These are phyloP conservation scores for Drechmeria coniospora DNA, from an alignment of 2,329 filamentous ascomycete species.

Conservation along the genomic window DNA sequence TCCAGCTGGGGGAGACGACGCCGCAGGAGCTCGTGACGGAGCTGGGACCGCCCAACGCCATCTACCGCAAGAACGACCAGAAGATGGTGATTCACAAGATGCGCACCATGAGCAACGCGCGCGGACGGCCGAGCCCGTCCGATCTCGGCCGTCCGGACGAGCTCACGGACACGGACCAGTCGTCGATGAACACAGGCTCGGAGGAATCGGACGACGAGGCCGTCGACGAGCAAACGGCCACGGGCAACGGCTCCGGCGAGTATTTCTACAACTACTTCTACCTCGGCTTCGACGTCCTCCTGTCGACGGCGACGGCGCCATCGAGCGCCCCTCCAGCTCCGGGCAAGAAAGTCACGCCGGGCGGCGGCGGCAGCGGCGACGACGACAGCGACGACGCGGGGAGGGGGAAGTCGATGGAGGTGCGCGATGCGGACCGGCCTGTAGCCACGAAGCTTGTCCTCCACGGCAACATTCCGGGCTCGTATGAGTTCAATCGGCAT, in stretches of 20 bases:
- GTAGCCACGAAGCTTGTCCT: slow-evolving; percentile 86
- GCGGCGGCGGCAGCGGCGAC: no score
- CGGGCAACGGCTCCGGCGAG: slow-evolving; percentile 46
- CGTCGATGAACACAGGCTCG: slow-evolving; percentile 54
- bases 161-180: slow-evolving; percentile 58
- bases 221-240: slow-evolving; percentile 39
- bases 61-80: slow-evolving; percentile 82
- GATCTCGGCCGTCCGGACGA: slow-evolving; percentile 37
- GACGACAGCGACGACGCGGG: slow-evolving; percentile 6
- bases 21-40: slow-evolving; percentile 85
- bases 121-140: slow-evolving; percentile 26
- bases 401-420: slow-evolving; percentile 19
- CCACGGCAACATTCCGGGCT: slow-evolving; percentile 88
- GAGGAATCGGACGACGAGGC: slow-evolving; percentile 49
- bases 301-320: slow-evolving; percentile 59
- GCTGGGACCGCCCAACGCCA: slow-evolving; percentile 82
- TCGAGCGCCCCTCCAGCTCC: slow-evolving; percentile 49
- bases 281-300: slow-evolving; percentile 80
- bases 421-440: slow-evolving; percentile 43
- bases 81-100: slow-evolving; percentile 73
- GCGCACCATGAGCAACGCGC: slow-evolving; percentile 35
- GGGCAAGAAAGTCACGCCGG: no score
- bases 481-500: slow-evolving; percentile 92
- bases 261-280: slow-evolving; percentile 98
- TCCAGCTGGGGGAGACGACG: slow-evolving; percentile 71